phyloP scores from a whole-genome alignment of 805 yeast species.

The Suhomyces faveliae region DNA sequence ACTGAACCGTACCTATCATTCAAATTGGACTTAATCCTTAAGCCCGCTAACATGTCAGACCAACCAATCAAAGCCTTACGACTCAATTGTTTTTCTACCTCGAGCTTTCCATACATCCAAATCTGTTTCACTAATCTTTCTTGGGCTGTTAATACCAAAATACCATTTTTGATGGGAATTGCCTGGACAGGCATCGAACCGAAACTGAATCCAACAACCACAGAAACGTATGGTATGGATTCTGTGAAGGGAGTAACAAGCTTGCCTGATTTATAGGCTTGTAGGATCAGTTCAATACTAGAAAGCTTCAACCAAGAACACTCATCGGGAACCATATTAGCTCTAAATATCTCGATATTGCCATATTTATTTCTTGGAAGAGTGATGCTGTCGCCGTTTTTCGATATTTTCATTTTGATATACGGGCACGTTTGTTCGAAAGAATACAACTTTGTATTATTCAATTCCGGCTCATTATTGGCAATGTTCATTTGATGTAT shows the following conservation, averaged over 20 bases:
- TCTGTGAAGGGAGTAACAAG: slow-evolving; percentile 5
- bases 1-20: slow-evolving; percentile 9
- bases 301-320: slow-evolving; percentile 28
- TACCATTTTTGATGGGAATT: slow-evolving; percentile 28
- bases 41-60: slow-evolving; percentile 6
- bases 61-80: slow-evolving; percentile 11
- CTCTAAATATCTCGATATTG: slow-evolving; percentile 29
- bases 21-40: slow-evolving; percentile 17
- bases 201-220: slow-evolving; percentile 31
- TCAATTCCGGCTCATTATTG: slow-evolving; percentile 18
- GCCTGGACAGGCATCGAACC: slow-evolving; percentile 22
- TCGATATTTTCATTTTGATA: slow-evolving; percentile 12
- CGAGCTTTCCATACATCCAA: slow-evolving; percentile 25
- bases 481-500: slow-evolving; percentile 16
- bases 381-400: slow-evolving; percentile 2
- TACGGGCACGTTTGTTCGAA: slow-evolving; percentile 31
- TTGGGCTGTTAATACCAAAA: slow-evolving; percentile 21
- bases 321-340: slow-evolving; percentile 29
- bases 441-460: slow-evolving; percentile 21
- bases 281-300: slow-evolving; percentile 20
- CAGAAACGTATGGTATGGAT: slow-evolving; percentile 26
- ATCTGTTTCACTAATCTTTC: slow-evolving; percentile 18
- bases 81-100: slow-evolving; percentile 3
- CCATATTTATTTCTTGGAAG: slow-evolving; percentile 32
- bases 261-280: slow-evolving; percentile 9